Base-by-base conservation (phyloP, 352 stramenopile genomes). In the Pythium chondricola region DNA sequence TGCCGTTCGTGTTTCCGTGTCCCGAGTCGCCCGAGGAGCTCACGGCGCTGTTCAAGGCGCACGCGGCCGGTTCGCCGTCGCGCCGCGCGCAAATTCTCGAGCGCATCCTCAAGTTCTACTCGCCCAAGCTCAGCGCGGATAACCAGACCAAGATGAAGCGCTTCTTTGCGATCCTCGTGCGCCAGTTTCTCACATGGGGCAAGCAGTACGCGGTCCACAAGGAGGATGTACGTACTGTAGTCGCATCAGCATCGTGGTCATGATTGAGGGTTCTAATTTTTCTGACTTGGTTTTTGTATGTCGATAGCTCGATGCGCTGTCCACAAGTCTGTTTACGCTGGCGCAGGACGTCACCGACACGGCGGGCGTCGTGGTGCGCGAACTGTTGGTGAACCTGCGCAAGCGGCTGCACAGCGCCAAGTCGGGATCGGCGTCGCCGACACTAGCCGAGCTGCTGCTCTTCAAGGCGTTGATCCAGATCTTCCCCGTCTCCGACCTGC, bases 131-230 rank as follows among this genome's bases (percentile, higher is more conserved):
- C 26, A 94, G 94, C 54, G 87, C 91, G 40, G 85, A 91, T 24
- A 99, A 99, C 69, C 87, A 95, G 55, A 72, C 88, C 53, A 90
- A 87, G 35, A 98, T 98, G 87, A 95, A 97, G 73, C 97, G 95
- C 49, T 98, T 98, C 63, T 96, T 97, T 30, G 90, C 95, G 32
- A 87, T 98, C 3, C 74, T 98, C 37, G 62, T 98, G 37, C 87
- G 85, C 22, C 71, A 96, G 56, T 98, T 98, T 58, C 74, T 98
- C 24, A 82, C 87, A 49, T 92, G 93, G 40, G 94, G 78, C 8
- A 80, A 86, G 41, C 71, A 78, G 25, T 92, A 90, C 48, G 71
- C 76, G 5, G 52, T 61, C 25, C 67, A 88, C 67, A 78, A 83
- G 48, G 50, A 74, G 37, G 79, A 90, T 31, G 44, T 52, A 43